These are phyloP conservation scores for Omphalotus guepiniiformis DNA, from an alignment of 768 basidiomycete species.

Conservation along the genomic window DNA sequence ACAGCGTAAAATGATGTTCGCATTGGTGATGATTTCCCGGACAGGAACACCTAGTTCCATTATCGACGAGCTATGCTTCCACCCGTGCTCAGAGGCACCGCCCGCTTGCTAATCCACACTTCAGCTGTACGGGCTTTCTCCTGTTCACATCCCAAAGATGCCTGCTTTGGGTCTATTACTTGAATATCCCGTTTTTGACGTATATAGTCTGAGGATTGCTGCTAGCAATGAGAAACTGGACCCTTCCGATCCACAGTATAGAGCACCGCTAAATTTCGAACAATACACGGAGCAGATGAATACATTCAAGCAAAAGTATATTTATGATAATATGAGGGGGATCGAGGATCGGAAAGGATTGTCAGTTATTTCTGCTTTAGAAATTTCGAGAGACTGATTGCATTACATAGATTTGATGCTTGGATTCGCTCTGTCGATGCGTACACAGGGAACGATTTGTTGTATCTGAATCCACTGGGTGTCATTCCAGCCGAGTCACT, in stretches of 20 bases:
- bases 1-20: constrained; percentile 96
- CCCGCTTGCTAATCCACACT: not conserved
- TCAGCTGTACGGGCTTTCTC: constrained; percentile 76
- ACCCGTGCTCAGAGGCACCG: too few species aligned
- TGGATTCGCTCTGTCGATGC: constrained; percentile 77
- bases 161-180: constrained; percentile 91
- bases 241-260: constrained; percentile 54
- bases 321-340: constrained; percentile 82
- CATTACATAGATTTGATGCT: constrained; percentile 63
- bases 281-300: constrained; percentile 63
- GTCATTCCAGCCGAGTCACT: constrained; percentile 69
- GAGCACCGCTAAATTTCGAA: constrained; percentile 72
- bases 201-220: constrained; percentile 62
- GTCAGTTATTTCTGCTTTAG: constrained; percentile 41
- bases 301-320: constrained; percentile 78
- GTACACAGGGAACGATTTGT: constrained; percentile 74
- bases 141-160: constrained; percentile 90
- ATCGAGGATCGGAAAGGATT: constrained; percentile 77
- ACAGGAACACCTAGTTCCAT: constrained; percentile 71
- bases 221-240: constrained; percentile 48
- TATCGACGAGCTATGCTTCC: constrained; percentile 64
- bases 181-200: constrained; percentile 79
- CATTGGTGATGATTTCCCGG: constrained; percentile 73
- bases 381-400: not conserved
- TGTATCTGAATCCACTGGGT: constrained; percentile 75